Percentiles rank a stretch among this genome's conserved stretches.
Evolutionary conservation across 805 yeast species (phyloP).

Genomic region (Candida ovalis): DNA sequence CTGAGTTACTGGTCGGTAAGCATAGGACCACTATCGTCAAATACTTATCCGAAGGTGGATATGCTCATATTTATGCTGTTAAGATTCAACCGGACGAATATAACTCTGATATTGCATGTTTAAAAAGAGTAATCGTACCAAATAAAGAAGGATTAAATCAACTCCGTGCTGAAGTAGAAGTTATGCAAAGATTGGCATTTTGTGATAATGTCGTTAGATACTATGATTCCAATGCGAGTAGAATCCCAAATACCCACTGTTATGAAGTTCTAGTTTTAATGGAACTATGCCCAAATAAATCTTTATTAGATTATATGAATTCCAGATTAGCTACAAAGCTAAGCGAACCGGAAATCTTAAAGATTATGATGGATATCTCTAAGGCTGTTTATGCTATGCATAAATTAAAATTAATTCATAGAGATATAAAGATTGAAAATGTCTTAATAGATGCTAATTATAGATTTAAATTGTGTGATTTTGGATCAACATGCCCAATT

Average conservation of each 20-base stretch:
- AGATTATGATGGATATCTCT: conserved; percentile 78
- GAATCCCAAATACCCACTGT: conserved; percentile 40
- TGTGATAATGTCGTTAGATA: conserved; percentile 62
- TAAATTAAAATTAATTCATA: conserved; percentile 69
- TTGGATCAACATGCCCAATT: conserved; percentile 80
- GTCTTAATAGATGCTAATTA: conserved; percentile 72
- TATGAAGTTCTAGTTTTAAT: conserved; percentile 88
- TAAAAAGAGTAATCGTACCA: conserved; percentile 71
- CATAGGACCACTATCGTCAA: conserved; percentile 43
- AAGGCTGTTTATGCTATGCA: conserved; percentile 86
- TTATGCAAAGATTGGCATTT: conserved; percentile 61
- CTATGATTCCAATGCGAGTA: conserved; percentile 73
- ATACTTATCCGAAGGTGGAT: conserved; percentile 58
- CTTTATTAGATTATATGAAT: conserved; percentile 90
- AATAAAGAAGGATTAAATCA: conserved; percentile 64
- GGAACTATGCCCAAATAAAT: conserved; percentile 89
- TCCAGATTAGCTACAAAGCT: conserved; percentile 75
- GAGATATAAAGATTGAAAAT: conserved; percentile 93
- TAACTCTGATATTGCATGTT: conserved; percentile 52
- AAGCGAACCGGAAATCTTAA: conserved; percentile 69
- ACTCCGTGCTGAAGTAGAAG: conserved; percentile 72
- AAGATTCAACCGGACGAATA: conserved; percentile 46
- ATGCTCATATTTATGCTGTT: conserved; percentile 75
- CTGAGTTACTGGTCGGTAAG: conserved; percentile 45
- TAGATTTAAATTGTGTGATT: conserved; percentile 83